Conservation (phyloP, 306 rosid genomes). For the Carpinus fangiana region DNA sequence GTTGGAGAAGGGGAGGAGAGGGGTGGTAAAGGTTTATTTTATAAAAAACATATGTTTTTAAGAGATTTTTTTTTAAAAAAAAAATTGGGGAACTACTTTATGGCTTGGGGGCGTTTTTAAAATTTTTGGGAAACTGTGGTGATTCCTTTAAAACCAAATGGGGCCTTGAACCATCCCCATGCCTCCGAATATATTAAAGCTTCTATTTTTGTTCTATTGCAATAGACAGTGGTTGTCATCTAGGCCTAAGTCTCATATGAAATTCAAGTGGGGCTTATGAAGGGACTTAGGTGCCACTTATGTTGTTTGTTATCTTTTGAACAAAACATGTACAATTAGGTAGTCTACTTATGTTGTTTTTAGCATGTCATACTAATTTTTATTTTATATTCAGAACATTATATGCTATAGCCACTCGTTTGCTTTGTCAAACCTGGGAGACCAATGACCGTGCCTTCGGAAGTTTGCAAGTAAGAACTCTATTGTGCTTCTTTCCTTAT, state of each 20-base stretch:
- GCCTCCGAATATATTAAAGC: not conserved
- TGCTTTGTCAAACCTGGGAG: constrained; percentile 98
- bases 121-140: not conserved
- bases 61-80: too few relatives aligned
- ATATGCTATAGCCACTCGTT: constrained; percentile 77
- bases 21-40: too few relatives aligned
- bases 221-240: not conserved
- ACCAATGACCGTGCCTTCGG: constrained; percentile 86
- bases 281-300: not conserved
- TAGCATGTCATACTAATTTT: constrained; percentile 18
- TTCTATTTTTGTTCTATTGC: not conserved
- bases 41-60: too few relatives aligned
- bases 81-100: too few relatives aligned
- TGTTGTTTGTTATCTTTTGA: not conserved
- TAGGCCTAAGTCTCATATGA: not conserved
- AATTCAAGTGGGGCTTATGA: not conserved
- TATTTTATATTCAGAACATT: constrained; percentile 52
- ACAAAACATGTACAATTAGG: not conserved
- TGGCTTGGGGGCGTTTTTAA: too few relatives aligned
- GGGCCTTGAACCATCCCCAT: not conserved
- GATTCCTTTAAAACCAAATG: not conserved
- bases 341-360: not conserved
- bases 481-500: constrained; percentile 23
- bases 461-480: constrained; percentile 76
- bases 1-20: too few relatives aligned